These are phyloP conservation scores for Petunia secreta DNA, from an alignment of 257 asterid species.

Conservation along the genomic window DNA sequence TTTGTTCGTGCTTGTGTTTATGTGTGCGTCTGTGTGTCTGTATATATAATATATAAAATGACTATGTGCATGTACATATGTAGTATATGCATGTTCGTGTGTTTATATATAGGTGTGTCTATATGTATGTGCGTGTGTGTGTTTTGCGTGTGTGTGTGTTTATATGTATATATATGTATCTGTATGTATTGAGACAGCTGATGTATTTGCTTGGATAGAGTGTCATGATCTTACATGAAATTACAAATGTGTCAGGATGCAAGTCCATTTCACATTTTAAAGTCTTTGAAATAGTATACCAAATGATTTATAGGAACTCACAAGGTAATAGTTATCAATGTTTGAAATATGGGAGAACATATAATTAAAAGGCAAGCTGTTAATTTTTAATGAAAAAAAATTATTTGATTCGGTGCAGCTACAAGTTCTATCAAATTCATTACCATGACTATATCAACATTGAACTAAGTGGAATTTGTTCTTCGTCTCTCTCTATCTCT, in stretches of 20 bases:
- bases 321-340: slow-evolving; percentile 15
- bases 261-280: not conserved
- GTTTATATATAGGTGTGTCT: not conserved
- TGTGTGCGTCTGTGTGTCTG: no score
- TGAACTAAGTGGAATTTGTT: not conserved
- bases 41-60: no score
- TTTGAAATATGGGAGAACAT: not conserved
- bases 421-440: not conserved
- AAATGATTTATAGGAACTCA: not conserved
- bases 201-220: not conserved
- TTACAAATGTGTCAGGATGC: not conserved
- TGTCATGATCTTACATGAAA: not conserved
- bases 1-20: no score
- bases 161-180: no score
- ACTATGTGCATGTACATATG: no score
- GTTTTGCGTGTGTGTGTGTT: not conserved
- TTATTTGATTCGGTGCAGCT: not conserved
- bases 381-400: not conserved
- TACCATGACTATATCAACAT: not conserved
- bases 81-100: no score
- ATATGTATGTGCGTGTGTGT: not conserved
- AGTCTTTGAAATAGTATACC: not conserved
- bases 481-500: not conserved
- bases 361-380: not conserved
- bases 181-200: no score